Percentiles rank a stretch among this genome's conserved stretches.
Evolutionary conservation across 352 stramenopile genomes (phyloP).

Genomic region (Aphanomyces euteiches): DNA sequence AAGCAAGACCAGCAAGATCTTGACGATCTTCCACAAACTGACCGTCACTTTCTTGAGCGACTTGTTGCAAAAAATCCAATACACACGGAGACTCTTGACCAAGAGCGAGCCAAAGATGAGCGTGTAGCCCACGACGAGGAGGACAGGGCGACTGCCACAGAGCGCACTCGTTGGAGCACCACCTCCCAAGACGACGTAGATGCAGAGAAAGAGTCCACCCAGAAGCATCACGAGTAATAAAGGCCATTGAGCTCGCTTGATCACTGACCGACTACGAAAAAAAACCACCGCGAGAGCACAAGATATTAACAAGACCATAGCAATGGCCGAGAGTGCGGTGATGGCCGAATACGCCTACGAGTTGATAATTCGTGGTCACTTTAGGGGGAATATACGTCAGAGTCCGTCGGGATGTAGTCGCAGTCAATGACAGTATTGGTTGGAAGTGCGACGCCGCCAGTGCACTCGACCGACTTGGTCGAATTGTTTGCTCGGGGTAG

Average conservation of each 20-base stretch:
- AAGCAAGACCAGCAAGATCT: constrained; percentile 43
- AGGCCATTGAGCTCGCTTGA: constrained; percentile 71
- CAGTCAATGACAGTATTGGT: constrained; percentile 20
- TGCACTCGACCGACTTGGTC: constrained; percentile 2
- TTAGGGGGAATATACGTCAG: background rate
- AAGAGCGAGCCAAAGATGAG: constrained; percentile 44
- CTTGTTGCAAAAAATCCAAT: constrained; percentile 47
- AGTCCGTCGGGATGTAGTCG: constrained; percentile 20
- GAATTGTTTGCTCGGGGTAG: constrained; percentile 32
- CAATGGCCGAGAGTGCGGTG: constrained; percentile 12
- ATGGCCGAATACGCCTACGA: constrained; percentile 3
- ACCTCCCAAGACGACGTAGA: constrained; percentile 40
- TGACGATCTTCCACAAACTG: constrained; percentile 40
- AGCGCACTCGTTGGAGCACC: constrained; percentile 38
- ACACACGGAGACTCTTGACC: constrained; percentile 50
- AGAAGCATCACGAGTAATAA: constrained; percentile 49
- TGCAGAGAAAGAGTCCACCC: constrained; percentile 48
- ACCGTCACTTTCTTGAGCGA: constrained; percentile 46
- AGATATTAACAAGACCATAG: constrained; percentile 27
- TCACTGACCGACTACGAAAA: constrained; percentile 43
- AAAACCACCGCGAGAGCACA: constrained; percentile 38
- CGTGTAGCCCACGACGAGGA: constrained; percentile 43
- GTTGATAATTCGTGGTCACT: background rate
- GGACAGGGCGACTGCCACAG: constrained; percentile 39
- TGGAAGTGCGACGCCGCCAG: constrained; percentile 9